These are phyloP conservation scores for button mushroom (Agaricus bisporus) DNA, from an alignment of 768 basidiomycete species.

Conservation along the genomic window DNA sequence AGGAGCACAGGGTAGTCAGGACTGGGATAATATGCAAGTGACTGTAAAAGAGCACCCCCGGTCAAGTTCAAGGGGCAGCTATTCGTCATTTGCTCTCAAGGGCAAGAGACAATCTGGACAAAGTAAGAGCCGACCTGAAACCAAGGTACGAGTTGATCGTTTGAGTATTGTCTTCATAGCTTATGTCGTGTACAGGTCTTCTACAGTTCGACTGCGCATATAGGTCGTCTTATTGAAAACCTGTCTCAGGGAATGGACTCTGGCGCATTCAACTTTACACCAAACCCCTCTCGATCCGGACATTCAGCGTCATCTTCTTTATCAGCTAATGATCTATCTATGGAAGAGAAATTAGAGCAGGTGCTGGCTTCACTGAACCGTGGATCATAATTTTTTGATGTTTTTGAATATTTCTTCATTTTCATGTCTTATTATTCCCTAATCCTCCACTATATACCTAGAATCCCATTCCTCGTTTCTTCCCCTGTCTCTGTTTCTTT, in stretches of 20 bases:
- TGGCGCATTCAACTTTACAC: conserved; percentile 75
- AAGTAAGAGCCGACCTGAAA: conserved; percentile 64
- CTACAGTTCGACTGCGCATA: conserved; percentile 70
- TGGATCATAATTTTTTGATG: conserved; percentile 18
- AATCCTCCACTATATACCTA: background rate
- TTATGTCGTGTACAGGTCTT: conserved; percentile 45
- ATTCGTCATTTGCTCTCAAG: conserved; percentile 53
- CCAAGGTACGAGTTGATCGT: conserved; percentile 52
- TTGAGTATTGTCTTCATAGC: conserved; percentile 20
- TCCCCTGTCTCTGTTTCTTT: background rate
- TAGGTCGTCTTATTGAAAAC: conserved; percentile 77
- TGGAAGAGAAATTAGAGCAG: conserved; percentile 72
- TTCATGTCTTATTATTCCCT: conserved; percentile 15
- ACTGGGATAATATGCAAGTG: conserved; percentile 55
- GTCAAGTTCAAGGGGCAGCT: conserved; percentile 61
- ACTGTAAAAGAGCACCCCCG: conserved; percentile 72
- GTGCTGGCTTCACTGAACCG: conserved; percentile 50
- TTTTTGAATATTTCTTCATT: conserved; percentile 19
- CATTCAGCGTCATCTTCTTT: conserved; percentile 63
- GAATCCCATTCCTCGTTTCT: conserved; percentile 15
- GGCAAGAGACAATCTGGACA: conserved; percentile 41
- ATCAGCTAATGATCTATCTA: conserved; percentile 59
- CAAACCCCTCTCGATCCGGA: conserved; percentile 28
- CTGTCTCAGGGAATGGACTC: conserved; percentile 79
- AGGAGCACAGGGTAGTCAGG: conserved; percentile 32